Percentiles rank a stretch among this genome's conserved stretches.
Evolutionary conservation across 2,329 filamentous ascomycete species (phyloP).

Genomic region (Talaromyces sp.): DNA sequence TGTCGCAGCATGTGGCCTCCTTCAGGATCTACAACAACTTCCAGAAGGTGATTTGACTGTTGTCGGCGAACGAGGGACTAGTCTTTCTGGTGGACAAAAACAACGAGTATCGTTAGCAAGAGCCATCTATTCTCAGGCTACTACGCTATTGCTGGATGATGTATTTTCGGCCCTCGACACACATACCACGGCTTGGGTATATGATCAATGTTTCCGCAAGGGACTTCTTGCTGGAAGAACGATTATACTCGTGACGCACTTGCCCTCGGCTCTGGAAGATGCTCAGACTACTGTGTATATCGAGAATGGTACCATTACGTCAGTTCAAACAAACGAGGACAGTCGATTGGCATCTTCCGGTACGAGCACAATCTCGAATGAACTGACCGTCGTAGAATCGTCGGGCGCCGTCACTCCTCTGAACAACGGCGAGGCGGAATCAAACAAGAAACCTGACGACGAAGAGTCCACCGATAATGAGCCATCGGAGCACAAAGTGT

Average conservation of each 20-base stretch:
- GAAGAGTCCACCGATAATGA: not conserved
- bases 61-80: constrained; percentile 66
- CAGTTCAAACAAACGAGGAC: constrained; percentile 18
- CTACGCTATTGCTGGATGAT: constrained; percentile 80
- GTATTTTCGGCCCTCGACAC: constrained; percentile 84
- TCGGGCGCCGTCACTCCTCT: constrained; percentile 3
- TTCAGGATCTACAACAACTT: constrained; percentile 56
- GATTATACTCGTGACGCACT: constrained; percentile 56
- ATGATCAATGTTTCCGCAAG: constrained; percentile 57
- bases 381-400: not conserved
- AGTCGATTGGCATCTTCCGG: constrained; percentile 1
- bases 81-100: constrained; percentile 78
- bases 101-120: constrained; percentile 79
- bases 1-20: constrained; percentile 59
- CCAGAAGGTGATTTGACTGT: constrained; percentile 61
- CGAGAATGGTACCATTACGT: constrained; percentile 22
- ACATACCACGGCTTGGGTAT: constrained; percentile 56
- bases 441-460: not conserved
- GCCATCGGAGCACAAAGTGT: constrained; percentile 12
- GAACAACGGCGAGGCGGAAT: not conserved
- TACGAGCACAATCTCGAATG: constrained; percentile 11
- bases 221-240: constrained; percentile 55
- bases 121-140: constrained; percentile 70
- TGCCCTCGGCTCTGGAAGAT: constrained; percentile 25
- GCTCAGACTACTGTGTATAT: constrained; percentile 22